phyloP scores from a whole-genome alignment of 73 alveolate species.

The Symbiodinium natans region DNA sequence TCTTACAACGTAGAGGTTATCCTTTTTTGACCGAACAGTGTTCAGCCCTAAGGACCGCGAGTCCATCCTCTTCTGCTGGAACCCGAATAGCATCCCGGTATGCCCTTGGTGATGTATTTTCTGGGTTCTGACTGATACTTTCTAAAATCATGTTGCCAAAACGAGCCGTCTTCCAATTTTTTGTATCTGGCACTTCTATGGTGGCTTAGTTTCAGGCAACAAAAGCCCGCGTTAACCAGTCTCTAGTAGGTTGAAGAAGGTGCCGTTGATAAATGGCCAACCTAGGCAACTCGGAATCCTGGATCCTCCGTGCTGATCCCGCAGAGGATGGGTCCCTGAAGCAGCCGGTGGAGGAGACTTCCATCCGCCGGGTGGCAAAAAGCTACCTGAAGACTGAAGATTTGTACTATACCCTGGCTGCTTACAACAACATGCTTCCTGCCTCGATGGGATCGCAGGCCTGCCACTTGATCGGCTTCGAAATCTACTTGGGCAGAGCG shows the following conservation, averaged over 20 bases:
- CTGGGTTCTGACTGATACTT: no score
- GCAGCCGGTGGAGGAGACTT: background rate
- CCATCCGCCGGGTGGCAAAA: background rate
- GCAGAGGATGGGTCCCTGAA: background rate
- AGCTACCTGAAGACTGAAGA: background rate
- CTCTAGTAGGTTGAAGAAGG: no score
- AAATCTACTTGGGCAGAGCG: background rate
- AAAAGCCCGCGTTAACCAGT: no score
- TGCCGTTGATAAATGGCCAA: no score
- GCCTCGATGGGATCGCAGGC: background rate
- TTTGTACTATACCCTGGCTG: background rate
- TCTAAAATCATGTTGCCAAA: no score
- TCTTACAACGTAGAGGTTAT: no score
- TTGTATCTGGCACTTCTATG: no score
- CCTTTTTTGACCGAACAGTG: no score
- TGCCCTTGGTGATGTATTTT: no score
- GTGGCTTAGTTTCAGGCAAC: no score
- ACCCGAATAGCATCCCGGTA: background rate
- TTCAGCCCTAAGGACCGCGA: no score
- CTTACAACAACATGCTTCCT: conserved; percentile 1
- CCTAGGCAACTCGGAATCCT: background rate
- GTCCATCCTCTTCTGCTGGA: conserved; percentile 8
- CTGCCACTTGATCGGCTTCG: background rate
- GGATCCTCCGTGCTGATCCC: background rate
- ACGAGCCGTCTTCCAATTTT: no score